Conservation (phyloP, 352 stramenopile genomes). For the Globisporangium camurandrum region DNA sequence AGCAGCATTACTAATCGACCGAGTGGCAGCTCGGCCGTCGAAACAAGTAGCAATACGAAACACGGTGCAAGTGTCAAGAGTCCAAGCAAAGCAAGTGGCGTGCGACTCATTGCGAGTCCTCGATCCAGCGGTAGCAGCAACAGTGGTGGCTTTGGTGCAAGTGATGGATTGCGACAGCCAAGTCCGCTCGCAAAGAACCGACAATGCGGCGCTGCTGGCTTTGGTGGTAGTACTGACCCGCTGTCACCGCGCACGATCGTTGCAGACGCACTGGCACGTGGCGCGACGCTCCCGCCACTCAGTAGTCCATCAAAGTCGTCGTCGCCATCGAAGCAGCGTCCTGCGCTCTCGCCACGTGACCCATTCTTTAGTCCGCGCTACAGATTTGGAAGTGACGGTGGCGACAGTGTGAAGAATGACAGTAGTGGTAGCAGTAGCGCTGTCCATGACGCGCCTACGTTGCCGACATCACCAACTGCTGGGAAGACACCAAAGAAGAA, state of each 20-base stretch:
- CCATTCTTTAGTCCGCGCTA: constrained; percentile 66
- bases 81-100: constrained; percentile 18
- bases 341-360: constrained; percentile 31
- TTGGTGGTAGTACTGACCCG: constrained; percentile 16
- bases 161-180: constrained; percentile 28
- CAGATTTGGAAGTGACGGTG: constrained; percentile 26
- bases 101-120: constrained; percentile 29
- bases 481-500: constrained; percentile 3
- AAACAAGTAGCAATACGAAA: background rate
- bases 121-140: constrained; percentile 10
- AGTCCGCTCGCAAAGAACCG: constrained; percentile 38
- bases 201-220: constrained; percentile 23
- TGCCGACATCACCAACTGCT: background rate
- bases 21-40: background rate
- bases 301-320: too few relatives aligned
- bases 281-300: constrained; percentile 35
- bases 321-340: constrained; percentile 2
- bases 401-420: background rate
- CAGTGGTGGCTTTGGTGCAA: too few relatives aligned
- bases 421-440: background rate
- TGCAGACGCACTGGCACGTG: constrained; percentile 38
- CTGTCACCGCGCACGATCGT: constrained; percentile 48
- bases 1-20: background rate
- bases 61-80: constrained; percentile 8
- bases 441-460: background rate